phyloP scores from a whole-genome alignment of 441 rosid species.

The Aquilaria agallochum region DNA sequence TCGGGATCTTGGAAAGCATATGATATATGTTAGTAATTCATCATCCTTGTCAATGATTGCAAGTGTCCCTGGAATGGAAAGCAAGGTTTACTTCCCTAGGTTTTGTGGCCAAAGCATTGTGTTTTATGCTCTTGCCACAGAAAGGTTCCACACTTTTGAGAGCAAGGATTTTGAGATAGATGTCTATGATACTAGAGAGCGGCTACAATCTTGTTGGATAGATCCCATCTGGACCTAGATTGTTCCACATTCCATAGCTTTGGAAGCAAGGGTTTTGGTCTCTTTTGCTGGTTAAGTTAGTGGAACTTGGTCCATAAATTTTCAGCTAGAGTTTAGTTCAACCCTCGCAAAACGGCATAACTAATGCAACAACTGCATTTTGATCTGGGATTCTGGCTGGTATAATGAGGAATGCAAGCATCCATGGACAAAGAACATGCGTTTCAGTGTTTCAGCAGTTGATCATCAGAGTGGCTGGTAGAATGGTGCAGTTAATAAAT shows the following conservation, averaged over 20 bases:
- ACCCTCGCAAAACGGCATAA: too few relatives aligned
- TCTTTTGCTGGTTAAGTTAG: too few relatives aligned
- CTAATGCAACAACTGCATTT: too few relatives aligned
- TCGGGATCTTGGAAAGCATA: not conserved
- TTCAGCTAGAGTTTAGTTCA: too few relatives aligned
- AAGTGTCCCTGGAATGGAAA: not conserved
- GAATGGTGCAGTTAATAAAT: too few relatives aligned
- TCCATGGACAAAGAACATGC: too few relatives aligned
- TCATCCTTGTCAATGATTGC: not conserved
- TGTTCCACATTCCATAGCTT: not conserved
- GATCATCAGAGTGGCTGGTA: too few relatives aligned
- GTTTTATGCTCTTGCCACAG: not conserved
- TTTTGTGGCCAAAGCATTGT: not conserved
- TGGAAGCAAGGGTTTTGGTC: too few relatives aligned
- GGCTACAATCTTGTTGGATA: not conserved
- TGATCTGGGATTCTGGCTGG: too few relatives aligned
- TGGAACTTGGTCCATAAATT: too few relatives aligned
- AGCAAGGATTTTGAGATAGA: not conserved
- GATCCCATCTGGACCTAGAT: not conserved
- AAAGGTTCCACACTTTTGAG: not conserved
- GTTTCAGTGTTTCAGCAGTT: too few relatives aligned
- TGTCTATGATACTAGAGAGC: not conserved
- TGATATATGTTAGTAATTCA: not conserved
- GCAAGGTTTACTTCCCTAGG: constrained; percentile 1
- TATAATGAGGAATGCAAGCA: too few relatives aligned